These are phyloP conservation scores for Trichosporon inkin DNA, from an alignment of 1,284 basidiomycete genomes.

Conservation along the genomic window DNA sequence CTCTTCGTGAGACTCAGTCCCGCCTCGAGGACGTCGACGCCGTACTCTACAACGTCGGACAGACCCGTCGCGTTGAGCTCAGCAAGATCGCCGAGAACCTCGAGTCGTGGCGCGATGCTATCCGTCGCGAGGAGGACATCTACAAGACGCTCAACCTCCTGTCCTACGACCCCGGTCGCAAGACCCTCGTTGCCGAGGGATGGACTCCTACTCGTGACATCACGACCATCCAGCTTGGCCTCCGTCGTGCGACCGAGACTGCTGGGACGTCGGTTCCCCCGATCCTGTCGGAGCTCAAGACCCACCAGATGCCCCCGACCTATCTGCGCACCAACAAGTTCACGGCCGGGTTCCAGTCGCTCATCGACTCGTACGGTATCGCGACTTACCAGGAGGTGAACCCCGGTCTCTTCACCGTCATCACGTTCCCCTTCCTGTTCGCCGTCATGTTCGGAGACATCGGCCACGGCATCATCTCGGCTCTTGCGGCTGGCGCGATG, in stretches of 20 bases:
- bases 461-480: conserved; percentile 86
- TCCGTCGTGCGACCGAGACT: conserved; percentile 90
- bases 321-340: conserved; percentile 95
- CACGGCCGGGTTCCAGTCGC: conserved; percentile 93
- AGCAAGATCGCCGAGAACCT: conserved; percentile 80
- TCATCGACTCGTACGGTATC: conserved; percentile 96
- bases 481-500: conserved; percentile 74
- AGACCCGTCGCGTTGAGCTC: conserved; percentile 79
- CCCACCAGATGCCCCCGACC: conserved; percentile 89
- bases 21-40: conserved; percentile 90
- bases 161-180: conserved; percentile 87
- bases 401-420: conserved; percentile 87
- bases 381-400: conserved; percentile 97
- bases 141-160: conserved; percentile 92
- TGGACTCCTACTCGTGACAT: conserved; percentile 96
- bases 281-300: conserved; percentile 85
- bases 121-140: conserved; percentile 91
- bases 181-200: conserved; percentile 94
- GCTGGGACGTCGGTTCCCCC: conserved; percentile 89
- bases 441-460: conserved; percentile 99
- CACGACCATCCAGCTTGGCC: conserved; percentile 75
- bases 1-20: conserved; percentile 79
- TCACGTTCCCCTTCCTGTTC: conserved; percentile 97
- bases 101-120: conserved; percentile 88
- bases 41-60: conserved; percentile 84